Evolutionary conservation across 2,329 filamentous ascomycete genomes (phyloP).

Genomic region (Calonectria pauciramosa): DNA sequence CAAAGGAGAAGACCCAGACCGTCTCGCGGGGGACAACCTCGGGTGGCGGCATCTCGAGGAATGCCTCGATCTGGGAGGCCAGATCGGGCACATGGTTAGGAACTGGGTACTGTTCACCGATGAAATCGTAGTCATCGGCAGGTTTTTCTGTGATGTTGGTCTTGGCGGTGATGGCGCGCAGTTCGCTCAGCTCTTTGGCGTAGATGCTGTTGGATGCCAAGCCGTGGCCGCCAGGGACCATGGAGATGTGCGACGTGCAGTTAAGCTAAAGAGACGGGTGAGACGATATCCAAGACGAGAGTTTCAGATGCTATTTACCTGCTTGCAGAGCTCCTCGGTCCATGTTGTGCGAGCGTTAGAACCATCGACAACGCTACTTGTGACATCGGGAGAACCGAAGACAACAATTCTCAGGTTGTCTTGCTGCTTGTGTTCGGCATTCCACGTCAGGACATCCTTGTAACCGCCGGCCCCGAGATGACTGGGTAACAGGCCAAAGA

Average conservation of each 20-base stretch:
- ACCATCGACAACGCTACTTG: conserved; percentile 54
- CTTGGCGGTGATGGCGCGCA: conserved; percentile 51
- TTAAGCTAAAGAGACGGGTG: conserved; percentile 53
- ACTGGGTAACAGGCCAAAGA: conserved; percentile 44
- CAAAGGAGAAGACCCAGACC: conserved; percentile 66
- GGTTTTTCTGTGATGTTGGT: conserved; percentile 51
- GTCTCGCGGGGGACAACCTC: conserved; percentile 58
- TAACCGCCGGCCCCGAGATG: conserved; percentile 44
- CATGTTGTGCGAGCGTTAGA: conserved; percentile 52
- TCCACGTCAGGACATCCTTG: conserved; percentile 40
- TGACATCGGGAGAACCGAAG: conserved; percentile 64
- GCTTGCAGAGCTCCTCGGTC: conserved; percentile 63
- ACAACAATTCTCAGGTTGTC: conserved; percentile 62
- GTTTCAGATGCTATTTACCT: conserved; percentile 50
- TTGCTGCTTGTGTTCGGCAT: conserved; percentile 40
- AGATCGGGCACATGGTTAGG: conserved; percentile 57
- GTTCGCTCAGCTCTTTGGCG: conserved; percentile 54
- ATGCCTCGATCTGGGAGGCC: conserved; percentile 58
- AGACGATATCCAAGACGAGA: conserved; percentile 13
- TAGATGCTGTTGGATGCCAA: conserved; percentile 70
- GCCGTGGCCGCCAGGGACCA: conserved; percentile 58
- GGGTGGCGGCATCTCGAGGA: conserved; percentile 57
- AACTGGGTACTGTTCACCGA: conserved; percentile 58
- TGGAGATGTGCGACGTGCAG: conserved; percentile 61
- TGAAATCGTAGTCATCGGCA: conserved; percentile 59